Percentiles rank a stretch among this genome's conserved stretches.
These are phyloP conservation scores for Diaporthe helianthi DNA, from an alignment of 2,329 filamentous ascomycete species.

Conservation along the genomic window DNA sequence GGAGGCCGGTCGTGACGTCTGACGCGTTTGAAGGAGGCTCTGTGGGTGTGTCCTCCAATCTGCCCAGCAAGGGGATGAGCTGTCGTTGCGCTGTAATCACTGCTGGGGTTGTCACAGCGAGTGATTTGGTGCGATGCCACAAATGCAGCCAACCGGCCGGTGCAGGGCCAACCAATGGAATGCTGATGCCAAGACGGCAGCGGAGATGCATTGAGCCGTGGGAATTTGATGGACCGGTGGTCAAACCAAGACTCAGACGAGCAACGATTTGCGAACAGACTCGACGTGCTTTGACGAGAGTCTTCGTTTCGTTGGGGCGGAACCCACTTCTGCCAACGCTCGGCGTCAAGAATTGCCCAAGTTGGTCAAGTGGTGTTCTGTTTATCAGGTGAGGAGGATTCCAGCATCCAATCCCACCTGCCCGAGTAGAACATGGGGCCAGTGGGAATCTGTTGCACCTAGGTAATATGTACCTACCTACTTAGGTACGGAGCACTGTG, in stretches of 20 bases:
- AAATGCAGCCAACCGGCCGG: neutral
- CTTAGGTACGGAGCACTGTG: too few relatives aligned
- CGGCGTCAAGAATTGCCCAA: neutral
- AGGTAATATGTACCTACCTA: too few relatives aligned
- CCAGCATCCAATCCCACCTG: neutral
- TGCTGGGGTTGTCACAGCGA: too few relatives aligned
- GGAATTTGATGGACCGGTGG: constrained; percentile 9
- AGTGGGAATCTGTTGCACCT: too few relatives aligned
- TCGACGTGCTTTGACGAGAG: constrained; percentile 4
- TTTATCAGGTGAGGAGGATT: constrained; percentile 12
- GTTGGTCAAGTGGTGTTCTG: neutral
- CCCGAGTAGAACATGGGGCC: neutral
- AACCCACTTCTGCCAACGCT: neutral
- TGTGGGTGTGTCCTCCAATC: constrained; percentile 11
- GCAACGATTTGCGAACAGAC: neutral
- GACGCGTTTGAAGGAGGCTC: constrained; percentile 17
- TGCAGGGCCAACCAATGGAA: constrained; percentile 5
- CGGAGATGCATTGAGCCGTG: constrained; percentile 18
- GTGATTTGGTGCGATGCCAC: neutral
- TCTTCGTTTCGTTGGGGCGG: neutral
- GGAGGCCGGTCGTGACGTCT: constrained; percentile 14
- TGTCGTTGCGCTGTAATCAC: neutral
- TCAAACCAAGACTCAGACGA: constrained; percentile 6
- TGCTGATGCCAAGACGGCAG: constrained; percentile 17
- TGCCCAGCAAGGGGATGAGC: neutral